These are phyloP conservation scores for Tetracentron sinense DNA, from an alignment of 164 flowering plant species.

Conservation along the genomic window DNA sequence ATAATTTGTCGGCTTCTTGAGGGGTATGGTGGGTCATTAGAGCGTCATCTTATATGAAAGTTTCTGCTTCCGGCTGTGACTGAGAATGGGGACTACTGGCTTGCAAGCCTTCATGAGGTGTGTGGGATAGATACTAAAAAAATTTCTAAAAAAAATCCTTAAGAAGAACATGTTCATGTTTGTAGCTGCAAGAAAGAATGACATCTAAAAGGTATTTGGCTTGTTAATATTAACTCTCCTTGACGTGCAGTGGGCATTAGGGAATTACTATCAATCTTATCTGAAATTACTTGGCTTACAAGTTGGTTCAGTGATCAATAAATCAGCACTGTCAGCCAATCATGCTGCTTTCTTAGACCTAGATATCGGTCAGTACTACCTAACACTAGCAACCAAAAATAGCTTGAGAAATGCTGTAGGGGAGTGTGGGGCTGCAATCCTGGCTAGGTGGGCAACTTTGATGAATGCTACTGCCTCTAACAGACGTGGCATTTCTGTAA, in stretches of 20 bases:
- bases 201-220: slow-evolving; percentile 1
- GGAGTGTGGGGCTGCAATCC: slow-evolving; percentile 51
- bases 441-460: slow-evolving; percentile 67
- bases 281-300: slow-evolving; percentile 46
- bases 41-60: slow-evolving; percentile 58
- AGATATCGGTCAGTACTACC: slow-evolving; percentile 70
- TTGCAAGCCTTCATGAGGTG: slow-evolving; percentile 82
- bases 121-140: slow-evolving; percentile 3
- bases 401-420: slow-evolving; percentile 77
- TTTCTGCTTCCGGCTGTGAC: slow-evolving; percentile 69
- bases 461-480: slow-evolving; percentile 65
- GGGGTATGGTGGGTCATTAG: slow-evolving; percentile 66
- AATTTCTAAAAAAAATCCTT: too few species aligned
- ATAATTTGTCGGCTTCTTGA: slow-evolving; percentile 87
- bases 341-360: slow-evolving; percentile 60
- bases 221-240: slow-evolving; percentile 11
- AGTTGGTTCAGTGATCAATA: slow-evolving; percentile 19
- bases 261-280: slow-evolving; percentile 65
- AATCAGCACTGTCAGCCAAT: slow-evolving; percentile 27
- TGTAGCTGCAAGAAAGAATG: slow-evolving; percentile 1
- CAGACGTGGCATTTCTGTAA: slow-evolving; percentile 88
- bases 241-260: slow-evolving; percentile 78
- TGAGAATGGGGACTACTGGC: slow-evolving; percentile 81
- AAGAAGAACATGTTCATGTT: background rate
- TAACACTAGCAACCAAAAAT: slow-evolving; percentile 52